These are phyloP conservation scores for Nannochloropsis salina DNA, from an alignment of 108 stramenopile species.

Conservation along the genomic window DNA sequence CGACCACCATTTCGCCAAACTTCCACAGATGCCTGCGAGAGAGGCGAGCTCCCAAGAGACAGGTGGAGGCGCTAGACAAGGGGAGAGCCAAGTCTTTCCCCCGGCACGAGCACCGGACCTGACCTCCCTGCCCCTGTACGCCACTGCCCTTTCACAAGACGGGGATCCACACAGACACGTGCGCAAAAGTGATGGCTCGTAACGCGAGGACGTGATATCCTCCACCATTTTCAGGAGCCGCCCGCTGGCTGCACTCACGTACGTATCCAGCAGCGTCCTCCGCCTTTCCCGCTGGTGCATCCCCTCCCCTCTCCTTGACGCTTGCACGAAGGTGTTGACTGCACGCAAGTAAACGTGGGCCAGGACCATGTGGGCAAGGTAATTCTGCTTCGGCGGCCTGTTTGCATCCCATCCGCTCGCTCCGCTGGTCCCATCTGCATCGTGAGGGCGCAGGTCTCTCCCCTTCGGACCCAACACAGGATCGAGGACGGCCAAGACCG, in stretches of 20 bases:
- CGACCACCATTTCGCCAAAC: not conserved
- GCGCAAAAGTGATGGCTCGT: no score
- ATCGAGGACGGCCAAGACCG: not conserved
- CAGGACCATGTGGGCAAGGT: not conserved
- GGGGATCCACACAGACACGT: no score
- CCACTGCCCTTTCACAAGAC: no score
- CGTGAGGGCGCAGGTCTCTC: not conserved
- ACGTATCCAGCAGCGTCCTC: not conserved
- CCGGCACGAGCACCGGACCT: no score
- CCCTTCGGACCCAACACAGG: not conserved
- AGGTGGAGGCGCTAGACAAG: not conserved
- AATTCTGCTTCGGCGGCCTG: no score
- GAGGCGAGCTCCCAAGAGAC: not conserved
- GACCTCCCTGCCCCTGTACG: no score
- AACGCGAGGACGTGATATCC: not conserved
- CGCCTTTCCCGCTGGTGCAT: not conserved
- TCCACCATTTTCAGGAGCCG: not conserved
- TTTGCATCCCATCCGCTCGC: no score
- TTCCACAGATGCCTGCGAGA: not conserved
- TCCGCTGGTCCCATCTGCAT: no score
- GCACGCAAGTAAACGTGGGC: not conserved
- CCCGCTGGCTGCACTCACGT: not conserved
- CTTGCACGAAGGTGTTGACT: not conserved
- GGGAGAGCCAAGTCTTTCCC: not conserved
- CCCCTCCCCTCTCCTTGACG: not conserved